Conservation (phyloP, 305 asterid genomes). For the Fraxinus platypoda region DNA sequence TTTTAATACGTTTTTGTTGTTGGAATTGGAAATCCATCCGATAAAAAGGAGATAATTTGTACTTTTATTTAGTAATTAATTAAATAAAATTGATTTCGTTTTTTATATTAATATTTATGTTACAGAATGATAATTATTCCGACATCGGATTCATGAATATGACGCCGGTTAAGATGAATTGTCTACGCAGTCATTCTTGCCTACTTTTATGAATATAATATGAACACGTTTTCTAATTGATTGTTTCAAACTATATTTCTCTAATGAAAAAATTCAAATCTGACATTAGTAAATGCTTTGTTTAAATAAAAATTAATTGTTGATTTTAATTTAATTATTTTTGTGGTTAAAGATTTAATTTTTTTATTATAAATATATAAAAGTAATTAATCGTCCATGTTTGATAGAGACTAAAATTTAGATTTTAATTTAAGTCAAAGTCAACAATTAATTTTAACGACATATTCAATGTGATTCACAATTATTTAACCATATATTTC, state of each 20-base stretch:
- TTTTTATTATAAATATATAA: no score
- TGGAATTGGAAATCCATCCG: neutral
- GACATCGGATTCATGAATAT: neutral
- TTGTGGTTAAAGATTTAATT: no score
- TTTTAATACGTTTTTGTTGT: neutral
- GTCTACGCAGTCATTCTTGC: neutral
- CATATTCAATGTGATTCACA: no score
- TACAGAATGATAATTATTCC: no score
- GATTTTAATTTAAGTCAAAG: no score
- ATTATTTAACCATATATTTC: no score
- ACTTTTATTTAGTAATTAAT: neutral
- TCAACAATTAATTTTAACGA: no score
- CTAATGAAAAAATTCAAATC: neutral
- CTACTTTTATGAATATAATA: neutral
- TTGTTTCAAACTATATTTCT: neutral
- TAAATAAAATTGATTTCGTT: neutral
- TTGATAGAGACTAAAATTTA: no score
- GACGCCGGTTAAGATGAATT: neutral
- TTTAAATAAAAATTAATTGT: no score
- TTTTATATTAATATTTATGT: no score
- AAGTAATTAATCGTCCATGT: no score
- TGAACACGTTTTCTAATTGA: neutral
- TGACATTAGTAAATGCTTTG: neutral
- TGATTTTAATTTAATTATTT: no score
- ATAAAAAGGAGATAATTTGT: neutral